phyloP scores from a whole-genome alignment of 2,329 filamentous ascomycete species.

The Colletotrichum sp. region DNA sequence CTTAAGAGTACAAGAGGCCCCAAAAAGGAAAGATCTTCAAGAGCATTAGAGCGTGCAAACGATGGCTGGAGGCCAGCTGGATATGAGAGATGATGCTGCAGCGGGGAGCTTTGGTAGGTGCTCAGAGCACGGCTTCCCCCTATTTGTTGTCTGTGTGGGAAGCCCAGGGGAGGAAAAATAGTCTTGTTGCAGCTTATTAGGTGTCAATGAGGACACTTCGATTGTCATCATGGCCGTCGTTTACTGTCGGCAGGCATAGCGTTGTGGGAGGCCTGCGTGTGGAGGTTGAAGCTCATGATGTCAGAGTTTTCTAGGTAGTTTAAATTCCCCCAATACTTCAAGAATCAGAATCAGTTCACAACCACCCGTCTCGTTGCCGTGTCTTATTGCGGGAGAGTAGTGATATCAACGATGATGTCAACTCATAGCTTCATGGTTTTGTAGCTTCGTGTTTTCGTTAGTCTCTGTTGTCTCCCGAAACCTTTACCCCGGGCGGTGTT shows the following conservation, averaged over 20 bases:
- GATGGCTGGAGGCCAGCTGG: constrained; percentile 20
- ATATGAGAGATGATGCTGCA: constrained; percentile 7
- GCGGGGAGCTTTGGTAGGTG: neutral
- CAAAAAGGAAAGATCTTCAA: constrained; percentile 20
- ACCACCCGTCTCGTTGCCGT: neutral
- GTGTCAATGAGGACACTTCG: neutral
- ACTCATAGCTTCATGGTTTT: neutral
- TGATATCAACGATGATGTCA: neutral
- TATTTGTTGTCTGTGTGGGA: neutral
- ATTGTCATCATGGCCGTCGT: constrained; percentile 3
- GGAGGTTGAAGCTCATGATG: constrained; percentile 10
- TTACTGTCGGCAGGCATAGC: constrained; percentile 14
- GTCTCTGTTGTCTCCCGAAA: neutral
- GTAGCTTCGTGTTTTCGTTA: neutral
- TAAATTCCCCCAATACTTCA: constrained; percentile 2
- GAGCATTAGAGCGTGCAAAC: constrained; percentile 24
- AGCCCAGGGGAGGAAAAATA: constrained; percentile 4
- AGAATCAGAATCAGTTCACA: constrained; percentile 14
- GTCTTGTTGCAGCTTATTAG: neutral
- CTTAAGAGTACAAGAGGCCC: constrained; percentile 19
- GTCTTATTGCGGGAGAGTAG: neutral
- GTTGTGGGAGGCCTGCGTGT: constrained; percentile 8
- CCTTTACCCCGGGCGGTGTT: neutral
- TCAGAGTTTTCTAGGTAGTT: constrained; percentile 7
- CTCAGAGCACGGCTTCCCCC: neutral